Evolutionary conservation across 805 yeast species (phyloP).

Genomic region (Starmerella floricola): DNA sequence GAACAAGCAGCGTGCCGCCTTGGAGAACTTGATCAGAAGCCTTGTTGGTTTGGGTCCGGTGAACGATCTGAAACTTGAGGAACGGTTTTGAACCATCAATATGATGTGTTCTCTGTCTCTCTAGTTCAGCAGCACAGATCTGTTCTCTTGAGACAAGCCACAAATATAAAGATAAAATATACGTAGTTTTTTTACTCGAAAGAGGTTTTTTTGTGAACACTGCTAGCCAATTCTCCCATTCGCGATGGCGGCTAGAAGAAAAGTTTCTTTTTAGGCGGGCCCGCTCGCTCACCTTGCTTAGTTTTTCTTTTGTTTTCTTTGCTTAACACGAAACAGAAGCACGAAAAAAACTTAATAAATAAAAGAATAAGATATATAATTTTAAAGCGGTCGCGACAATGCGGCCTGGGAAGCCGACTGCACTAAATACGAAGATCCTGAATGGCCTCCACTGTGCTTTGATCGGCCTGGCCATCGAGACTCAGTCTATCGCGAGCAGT

Average conservation of each 20-base stretch:
- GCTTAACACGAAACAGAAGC: too few relatives aligned
- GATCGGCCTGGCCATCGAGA: neutral
- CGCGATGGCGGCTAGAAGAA: too few relatives aligned
- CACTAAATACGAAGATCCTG: constrained; percentile 10
- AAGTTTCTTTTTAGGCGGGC: too few relatives aligned
- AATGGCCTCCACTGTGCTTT: constrained; percentile 5
- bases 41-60: constrained; percentile 81
- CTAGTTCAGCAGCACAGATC: constrained; percentile 18
- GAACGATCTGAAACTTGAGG: constrained; percentile 90
- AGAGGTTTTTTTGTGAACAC: constrained; percentile 1
- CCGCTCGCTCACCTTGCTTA: too few relatives aligned
- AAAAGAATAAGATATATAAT: too few relatives aligned
- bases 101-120: neutral
- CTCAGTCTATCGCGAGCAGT: constrained; percentile 2
- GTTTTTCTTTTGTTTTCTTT: too few relatives aligned
- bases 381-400: too few relatives aligned
- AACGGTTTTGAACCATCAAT: constrained; percentile 41
- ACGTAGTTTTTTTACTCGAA: constrained; percentile 11
- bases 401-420: too few relatives aligned
- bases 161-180: constrained; percentile 1
- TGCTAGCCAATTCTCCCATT: too few relatives aligned
- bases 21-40: constrained; percentile 81
- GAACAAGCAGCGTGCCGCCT: constrained; percentile 85
- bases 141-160: constrained; percentile 3
- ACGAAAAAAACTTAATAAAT: too few relatives aligned